Evolutionary conservation across 768 basidiomycete genomes (phyloP), one percentile per base, ranked within the genome.

Genomic region (Stropharia rugosoannulata): DNA sequence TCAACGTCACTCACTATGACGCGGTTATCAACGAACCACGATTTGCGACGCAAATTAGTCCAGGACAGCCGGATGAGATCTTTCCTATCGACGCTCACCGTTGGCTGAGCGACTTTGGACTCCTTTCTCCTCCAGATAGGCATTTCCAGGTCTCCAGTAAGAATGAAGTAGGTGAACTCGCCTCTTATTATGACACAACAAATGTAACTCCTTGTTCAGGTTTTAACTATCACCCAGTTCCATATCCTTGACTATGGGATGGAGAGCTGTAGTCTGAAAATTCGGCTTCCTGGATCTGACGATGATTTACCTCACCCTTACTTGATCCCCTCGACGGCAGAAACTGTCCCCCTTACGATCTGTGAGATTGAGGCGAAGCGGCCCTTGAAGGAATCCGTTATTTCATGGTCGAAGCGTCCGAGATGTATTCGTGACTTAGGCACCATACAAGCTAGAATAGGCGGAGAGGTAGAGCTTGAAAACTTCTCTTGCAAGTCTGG

Each of bases 171-270:
- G 15, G 62, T 59, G 12, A 11, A 6, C 32, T 32, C 29, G n/a
- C n/a, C 37, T 18, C 19, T 40, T 19, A 42, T 43, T 18, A 18
- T 36, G 29, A 19, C 40, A 29, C 10, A 12, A 32, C 16, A 41
- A 16, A 27, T 40, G 12, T 36, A 3, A 41, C 22, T 48, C 19
- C 19, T 44, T 35, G 13, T 48, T 27, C 43, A 69, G 68, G 51
- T 69, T 12, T 56, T 63, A 42, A 69, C 66, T 13, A 51, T 69
- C 1, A 42, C 56, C 3, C 68, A 69, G 40, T 67, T 66, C 37
- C 58, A 64, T 41, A 54, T 69, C 29, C 54, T 69, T 6, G 68
- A 69, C 62, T 69, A 66, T 53, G 68, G 68, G 22, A 69, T 67
- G 68, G 68, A 69, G 47, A 60, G 62, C 16, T 69, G 68, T 51